Base-by-base conservation (phyloP, 2,329 filamentous ascomycete species). In the Exophiala lecanii-corni region DNA sequence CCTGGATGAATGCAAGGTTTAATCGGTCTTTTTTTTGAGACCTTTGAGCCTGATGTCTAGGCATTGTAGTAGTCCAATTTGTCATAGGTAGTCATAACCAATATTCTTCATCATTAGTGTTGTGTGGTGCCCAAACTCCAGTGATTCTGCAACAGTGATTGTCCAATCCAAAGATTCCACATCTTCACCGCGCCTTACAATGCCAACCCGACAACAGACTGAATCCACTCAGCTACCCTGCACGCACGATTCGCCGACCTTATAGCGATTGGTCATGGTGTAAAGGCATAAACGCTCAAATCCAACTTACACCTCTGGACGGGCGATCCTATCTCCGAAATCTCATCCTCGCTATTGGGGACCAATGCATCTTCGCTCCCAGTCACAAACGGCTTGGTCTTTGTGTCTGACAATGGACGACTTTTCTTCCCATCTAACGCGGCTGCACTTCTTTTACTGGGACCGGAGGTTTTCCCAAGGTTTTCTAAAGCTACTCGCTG, bases 351-450 rank as follows among this genome's bases (percentile, higher is more conserved):
- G 37, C 71, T 75, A 43, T 71, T 65, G 15, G 70, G 71, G 28
- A 75, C 57, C 15, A 77, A 68, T 26, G 69, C 54, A 51, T 77
- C 74, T 52, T 77, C 74, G 46, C 74, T 76, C 2, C 74, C 74
- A 33, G 21, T 44, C 4, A 40, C 26, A 3, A 21, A 12, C 23
- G 12, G 7, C 12, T 26, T 12, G 12, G 23, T 13, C 4, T 21
- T 15, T 39, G 16, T 30, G 7, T 3, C 13, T 13, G 19, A 15
- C 17, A 15, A 17, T 5, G 25, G 16, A 19, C 9, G 4, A 12
- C 10, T 17, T 6, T 13, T 17, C 15, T n/a, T 20, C 7, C 15
- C 19, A 13, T 5, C 12, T 12, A 26, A 6, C 7, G 23, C 7
- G 6, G 23, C 7, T 6, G 7, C 23, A 26, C 23, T 7, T 12